A percentile compares a stretch with the other conserved stretches of the same genome.
Evolutionary conservation across 352 stramenopile genomes (phyloP).

Genomic region (Peronospora belbahrii): DNA sequence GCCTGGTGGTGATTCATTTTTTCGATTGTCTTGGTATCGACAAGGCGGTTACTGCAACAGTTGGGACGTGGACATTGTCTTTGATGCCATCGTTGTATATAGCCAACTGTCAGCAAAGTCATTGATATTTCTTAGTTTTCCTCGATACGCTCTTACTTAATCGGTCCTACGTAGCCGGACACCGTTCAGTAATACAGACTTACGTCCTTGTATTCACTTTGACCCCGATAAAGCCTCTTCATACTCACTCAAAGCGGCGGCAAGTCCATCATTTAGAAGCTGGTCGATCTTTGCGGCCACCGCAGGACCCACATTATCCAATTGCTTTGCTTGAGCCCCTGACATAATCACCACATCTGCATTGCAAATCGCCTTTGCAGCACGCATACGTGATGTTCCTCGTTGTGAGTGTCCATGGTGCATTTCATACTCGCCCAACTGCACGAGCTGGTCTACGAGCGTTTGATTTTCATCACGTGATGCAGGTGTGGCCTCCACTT

Average conservation of each 20-base stretch:
- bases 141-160: background rate
- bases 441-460: constrained; percentile 49
- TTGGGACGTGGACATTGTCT: constrained; percentile 14
- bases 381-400: constrained; percentile 47
- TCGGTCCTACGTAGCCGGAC: background rate
- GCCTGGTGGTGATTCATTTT: constrained; percentile 60
- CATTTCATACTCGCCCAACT: constrained; percentile 55
- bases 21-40: background rate
- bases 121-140: background rate
- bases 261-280: constrained; percentile 45
- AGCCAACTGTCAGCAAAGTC: background rate
- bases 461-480: constrained; percentile 39
- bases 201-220: constrained; percentile 8
- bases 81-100: background rate
- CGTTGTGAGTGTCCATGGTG: constrained; percentile 37
- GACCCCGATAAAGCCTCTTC: constrained; percentile 12
- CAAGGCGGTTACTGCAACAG: background rate
- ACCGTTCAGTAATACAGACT: too few relatives aligned
- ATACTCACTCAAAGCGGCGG: constrained; percentile 47
- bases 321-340: constrained; percentile 40
- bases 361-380: constrained; percentile 46
- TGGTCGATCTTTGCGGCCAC: constrained; percentile 52
- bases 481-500: constrained; percentile 36
- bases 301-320: constrained; percentile 41
- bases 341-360: constrained; percentile 40